A percentile compares a stretch with the other conserved stretches of the same genome.
These are phyloP conservation scores for Chimonanthus salicifolius DNA, from an alignment of 164 flowering plant species.

Conservation along the genomic window DNA sequence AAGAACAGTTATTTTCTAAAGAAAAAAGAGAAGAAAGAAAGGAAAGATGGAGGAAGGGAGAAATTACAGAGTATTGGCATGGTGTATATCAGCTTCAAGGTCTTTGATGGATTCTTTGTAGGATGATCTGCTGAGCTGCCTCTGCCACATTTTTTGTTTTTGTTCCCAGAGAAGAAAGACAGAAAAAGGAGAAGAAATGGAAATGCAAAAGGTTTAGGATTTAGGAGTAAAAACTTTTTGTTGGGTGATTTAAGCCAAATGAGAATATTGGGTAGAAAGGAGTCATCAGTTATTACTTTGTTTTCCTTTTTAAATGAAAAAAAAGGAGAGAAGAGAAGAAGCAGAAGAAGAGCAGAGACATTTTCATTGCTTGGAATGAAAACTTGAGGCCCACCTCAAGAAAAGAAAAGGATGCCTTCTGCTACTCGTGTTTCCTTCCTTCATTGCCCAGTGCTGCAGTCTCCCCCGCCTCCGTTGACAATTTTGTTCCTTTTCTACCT, in stretches of 20 bases:
- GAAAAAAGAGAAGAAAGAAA: neutral
- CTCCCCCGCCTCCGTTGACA: neutral
- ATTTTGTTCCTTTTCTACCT: no score
- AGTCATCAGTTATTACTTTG: neutral
- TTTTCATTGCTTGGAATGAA: neutral
- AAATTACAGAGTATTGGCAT: constrained; percentile 13
- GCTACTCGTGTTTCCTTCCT: neutral
- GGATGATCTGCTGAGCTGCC: constrained; percentile 1
- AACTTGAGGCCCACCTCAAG: constrained; percentile 2
- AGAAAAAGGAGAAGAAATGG: neutral
- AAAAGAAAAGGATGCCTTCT: constrained; percentile 15
- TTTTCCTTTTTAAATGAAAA: neutral
- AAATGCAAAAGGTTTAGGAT: neutral
- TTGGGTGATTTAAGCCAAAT: neutral
- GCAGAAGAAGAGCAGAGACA: neutral
- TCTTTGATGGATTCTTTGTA: constrained; percentile 13
- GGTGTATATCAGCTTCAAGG: constrained; percentile 14
- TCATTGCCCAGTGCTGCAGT: neutral
- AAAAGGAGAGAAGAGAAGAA: neutral
- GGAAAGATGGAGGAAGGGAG: neutral
- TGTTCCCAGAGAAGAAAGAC: neutral
- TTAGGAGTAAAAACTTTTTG: neutral
- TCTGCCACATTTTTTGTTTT: constrained; percentile 7
- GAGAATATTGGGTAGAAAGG: neutral
- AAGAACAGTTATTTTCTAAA: neutral